Conservation (phyloP, 805 yeast genomes). For the Yarrowia osloensis region DNA sequence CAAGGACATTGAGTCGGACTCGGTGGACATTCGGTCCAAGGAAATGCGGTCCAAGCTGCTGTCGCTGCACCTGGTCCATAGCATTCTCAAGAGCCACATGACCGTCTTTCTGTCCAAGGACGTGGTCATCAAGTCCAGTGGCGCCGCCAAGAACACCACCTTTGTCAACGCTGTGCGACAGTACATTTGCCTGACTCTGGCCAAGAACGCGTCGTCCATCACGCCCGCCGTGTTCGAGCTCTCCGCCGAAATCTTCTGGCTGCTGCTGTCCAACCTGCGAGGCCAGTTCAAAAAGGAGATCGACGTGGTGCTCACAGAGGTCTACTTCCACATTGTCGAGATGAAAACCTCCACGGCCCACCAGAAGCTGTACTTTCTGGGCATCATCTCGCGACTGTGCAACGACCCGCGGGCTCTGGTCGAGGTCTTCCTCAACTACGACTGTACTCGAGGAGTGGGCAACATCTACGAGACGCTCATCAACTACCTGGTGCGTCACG, state of each 20-base stretch:
- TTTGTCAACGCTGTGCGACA: slow-evolving; percentile 81
- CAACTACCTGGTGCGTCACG: slow-evolving; percentile 71
- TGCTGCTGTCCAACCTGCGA: slow-evolving; percentile 77
- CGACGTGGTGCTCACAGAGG: slow-evolving; percentile 89
- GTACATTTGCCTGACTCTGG: slow-evolving; percentile 75
- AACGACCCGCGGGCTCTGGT: slow-evolving; percentile 87
- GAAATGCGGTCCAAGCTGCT: slow-evolving; percentile 88
- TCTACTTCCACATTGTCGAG: slow-evolving; percentile 91
- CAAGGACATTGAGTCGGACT: slow-evolving; percentile 65
- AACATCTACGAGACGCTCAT: slow-evolving; percentile 83
- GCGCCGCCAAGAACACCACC: slow-evolving; percentile 50
- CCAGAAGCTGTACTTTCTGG: slow-evolving; percentile 84
- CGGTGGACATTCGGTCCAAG: slow-evolving; percentile 76
- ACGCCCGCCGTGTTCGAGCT: slow-evolving; percentile 90
- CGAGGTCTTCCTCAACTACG: slow-evolving; percentile 92
- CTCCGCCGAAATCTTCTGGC: slow-evolving; percentile 90
- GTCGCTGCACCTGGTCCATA: slow-evolving; percentile 83
- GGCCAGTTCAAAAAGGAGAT: slow-evolving; percentile 88
- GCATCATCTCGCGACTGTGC: slow-evolving; percentile 78
- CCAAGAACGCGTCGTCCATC: slow-evolving; percentile 91
- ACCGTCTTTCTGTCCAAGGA: slow-evolving; percentile 63
- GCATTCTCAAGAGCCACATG: slow-evolving; percentile 80
- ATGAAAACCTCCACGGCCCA: slow-evolving; percentile 88
- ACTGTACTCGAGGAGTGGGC: slow-evolving; percentile 80
- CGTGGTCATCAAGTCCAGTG: slow-evolving; percentile 41